These are phyloP conservation scores for Metarhizium album DNA, from an alignment of 2,329 filamentous ascomycete species.

Conservation along the genomic window DNA sequence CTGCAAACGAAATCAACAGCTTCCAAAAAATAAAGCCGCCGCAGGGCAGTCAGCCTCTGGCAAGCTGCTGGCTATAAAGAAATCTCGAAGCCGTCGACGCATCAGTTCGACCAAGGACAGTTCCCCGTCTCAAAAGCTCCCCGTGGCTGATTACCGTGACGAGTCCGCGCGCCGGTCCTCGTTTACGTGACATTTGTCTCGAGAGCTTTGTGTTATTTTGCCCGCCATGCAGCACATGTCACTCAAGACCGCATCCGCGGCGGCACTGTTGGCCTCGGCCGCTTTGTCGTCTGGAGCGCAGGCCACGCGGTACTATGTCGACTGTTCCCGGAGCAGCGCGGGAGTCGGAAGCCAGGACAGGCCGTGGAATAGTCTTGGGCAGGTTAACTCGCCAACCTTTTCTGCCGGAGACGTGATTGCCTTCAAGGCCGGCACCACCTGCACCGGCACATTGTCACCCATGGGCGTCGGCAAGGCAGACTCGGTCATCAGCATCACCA, in stretches of 20 bases:
- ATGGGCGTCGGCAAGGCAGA: slow-evolving; percentile 11
- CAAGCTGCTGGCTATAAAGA: too few relatives aligned
- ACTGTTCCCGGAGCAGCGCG: slow-evolving; percentile 8
- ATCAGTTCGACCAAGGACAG: too few relatives aligned
- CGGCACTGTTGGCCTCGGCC: background rate
- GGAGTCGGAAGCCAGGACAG: slow-evolving; percentile 9
- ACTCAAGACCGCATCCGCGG: background rate
- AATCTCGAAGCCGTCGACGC: too few relatives aligned
- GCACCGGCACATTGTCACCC: slow-evolving; percentile 10
- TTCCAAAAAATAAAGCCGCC: too few relatives aligned
- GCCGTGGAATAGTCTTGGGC: slow-evolving; percentile 11
- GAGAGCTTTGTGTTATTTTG: background rate
- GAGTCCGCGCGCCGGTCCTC: too few relatives aligned
- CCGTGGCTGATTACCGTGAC: too few relatives aligned
- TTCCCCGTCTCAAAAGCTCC: too few relatives aligned
- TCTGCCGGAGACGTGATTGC: slow-evolving; percentile 11
- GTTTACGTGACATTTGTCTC: too few relatives aligned
- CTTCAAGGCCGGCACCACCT: slow-evolving; percentile 12
- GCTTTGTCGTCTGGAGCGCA: background rate
- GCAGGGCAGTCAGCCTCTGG: too few relatives aligned
- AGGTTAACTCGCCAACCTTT: slow-evolving; percentile 11
- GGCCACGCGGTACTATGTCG: slow-evolving; percentile 11
- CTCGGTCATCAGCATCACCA: slow-evolving; percentile 11
- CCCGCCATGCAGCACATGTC: background rate
- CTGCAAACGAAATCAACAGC: too few relatives aligned